Evolutionary conservation across 306 rosid genomes (phyloP).

Genomic region (Delonix regia): DNA sequence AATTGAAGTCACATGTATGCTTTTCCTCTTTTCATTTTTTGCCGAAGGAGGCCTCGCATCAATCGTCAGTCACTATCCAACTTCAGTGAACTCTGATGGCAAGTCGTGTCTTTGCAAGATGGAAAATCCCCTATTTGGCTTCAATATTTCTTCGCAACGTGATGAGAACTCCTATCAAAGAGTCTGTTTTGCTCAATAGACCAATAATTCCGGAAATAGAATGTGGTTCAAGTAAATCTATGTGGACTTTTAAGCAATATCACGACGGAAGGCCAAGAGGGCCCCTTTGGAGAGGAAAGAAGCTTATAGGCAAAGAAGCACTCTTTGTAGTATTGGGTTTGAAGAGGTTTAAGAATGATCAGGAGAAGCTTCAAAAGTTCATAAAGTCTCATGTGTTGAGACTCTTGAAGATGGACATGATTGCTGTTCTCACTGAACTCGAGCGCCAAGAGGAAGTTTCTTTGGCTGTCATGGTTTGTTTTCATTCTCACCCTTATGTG

Average conservation of each 20-base stretch:
- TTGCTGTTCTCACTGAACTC: slow-evolving; percentile 84
- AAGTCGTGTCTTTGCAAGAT: slow-evolving; percentile 53
- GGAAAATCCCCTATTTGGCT: slow-evolving; percentile 33
- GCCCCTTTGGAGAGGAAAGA: slow-evolving; percentile 95
- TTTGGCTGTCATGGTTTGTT: slow-evolving; percentile 75
- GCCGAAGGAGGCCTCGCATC: background rate
- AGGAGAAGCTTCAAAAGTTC: slow-evolving; percentile 75
- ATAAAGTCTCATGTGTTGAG: slow-evolving; percentile 65
- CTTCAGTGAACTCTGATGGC: slow-evolving; percentile 47
- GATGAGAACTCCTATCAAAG: slow-evolving; percentile 26
- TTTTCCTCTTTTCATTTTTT: background rate
- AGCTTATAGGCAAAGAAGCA: slow-evolving; percentile 89
- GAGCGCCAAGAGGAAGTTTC: slow-evolving; percentile 92
- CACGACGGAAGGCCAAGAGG: slow-evolving; percentile 98
- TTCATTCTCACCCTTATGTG: background rate
- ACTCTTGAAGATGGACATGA: slow-evolving; percentile 80
- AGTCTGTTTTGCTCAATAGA: slow-evolving; percentile 26
- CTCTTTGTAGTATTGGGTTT: slow-evolving; percentile 71
- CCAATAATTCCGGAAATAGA: slow-evolving; percentile 21
- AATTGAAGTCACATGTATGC: background rate
- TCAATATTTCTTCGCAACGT: slow-evolving; percentile 38
- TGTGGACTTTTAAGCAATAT: slow-evolving; percentile 52
- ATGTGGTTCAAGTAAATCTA: slow-evolving; percentile 30
- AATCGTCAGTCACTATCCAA: background rate
- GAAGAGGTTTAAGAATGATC: slow-evolving; percentile 80